phyloP scores from a whole-genome alignment of 169 alveolate species.

The Plasmodium coatneyi region DNA sequence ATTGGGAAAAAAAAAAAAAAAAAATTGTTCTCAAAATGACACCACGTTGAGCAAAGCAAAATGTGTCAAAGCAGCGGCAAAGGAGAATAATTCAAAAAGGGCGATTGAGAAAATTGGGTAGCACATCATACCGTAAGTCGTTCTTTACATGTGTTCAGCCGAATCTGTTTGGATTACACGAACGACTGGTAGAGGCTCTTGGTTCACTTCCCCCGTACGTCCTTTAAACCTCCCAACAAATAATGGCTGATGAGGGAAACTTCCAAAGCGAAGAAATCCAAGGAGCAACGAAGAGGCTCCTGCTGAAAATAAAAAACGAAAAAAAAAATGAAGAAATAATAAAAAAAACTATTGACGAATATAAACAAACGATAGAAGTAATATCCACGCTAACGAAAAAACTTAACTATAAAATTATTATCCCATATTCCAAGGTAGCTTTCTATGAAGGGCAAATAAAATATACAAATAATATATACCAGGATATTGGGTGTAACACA shows the following conservation, averaged over 20 bases:
- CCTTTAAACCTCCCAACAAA: background rate
- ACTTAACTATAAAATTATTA: constrained; percentile 23
- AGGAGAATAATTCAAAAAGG: background rate
- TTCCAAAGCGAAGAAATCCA: constrained; percentile 32
- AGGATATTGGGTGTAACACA: constrained; percentile 54
- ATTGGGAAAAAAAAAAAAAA: background rate
- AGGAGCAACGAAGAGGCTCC: constrained; percentile 43
- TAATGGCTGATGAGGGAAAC: background rate
- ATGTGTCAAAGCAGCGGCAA: background rate
- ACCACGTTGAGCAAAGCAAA: background rate
- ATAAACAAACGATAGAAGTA: constrained; percentile 32
- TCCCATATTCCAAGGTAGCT: constrained; percentile 58
- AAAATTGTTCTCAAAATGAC: background rate
- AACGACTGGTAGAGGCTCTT: background rate
- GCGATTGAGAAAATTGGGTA: background rate
- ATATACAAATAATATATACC: constrained; percentile 54
- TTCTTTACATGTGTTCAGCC: background rate
- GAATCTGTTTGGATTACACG: no score
- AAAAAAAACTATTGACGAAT: constrained; percentile 37
- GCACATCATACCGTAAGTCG: background rate
- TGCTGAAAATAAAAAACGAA: constrained; percentile 36
- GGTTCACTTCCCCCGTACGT: background rate
- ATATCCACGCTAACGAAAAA: constrained; percentile 24
- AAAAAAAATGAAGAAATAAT: constrained; percentile 47
- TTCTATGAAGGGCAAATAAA: constrained; percentile 65